Evolutionary conservation across 78 protist genomes (phyloP).

Genomic region (Dictyostelium capitatum): DNA sequence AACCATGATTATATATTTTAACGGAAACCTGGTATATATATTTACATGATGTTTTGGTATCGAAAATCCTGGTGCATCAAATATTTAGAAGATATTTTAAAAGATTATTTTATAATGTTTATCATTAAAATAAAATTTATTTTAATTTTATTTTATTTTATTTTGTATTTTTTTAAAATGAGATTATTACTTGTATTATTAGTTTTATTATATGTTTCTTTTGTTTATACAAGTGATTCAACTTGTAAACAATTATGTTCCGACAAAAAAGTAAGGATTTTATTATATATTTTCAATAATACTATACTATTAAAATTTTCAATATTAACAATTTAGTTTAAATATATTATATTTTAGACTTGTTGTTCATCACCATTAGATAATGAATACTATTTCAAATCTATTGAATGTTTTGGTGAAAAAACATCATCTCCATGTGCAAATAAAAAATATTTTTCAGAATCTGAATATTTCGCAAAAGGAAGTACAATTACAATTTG

Average conservation of each 20-base stretch:
- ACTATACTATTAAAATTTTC: no score
- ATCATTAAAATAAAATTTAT: no score
- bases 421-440: neutral
- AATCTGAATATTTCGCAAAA: neutral
- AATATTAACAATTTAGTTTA: no score
- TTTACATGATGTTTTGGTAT: no score
- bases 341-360: neutral
- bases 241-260: neutral
- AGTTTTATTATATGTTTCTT: constrained; percentile 2
- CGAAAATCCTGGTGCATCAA: no score
- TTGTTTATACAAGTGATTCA: neutral
- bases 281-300: no score
- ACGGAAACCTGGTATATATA: no score
- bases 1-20: no score
- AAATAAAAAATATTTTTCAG: neutral
- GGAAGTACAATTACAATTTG: constrained; percentile 5
- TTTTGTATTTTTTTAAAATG: neutral
- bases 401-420: neutral
- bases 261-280: no score
- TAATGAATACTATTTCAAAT: constrained; percentile 1
- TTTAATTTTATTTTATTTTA: no score
- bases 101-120: no score
- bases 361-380: neutral
- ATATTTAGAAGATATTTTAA: no score
- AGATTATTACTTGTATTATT: neutral